These are phyloP conservation scores for Solanum sitiens DNA, from an alignment of 257 asterid genomes.

Conservation along the genomic window DNA sequence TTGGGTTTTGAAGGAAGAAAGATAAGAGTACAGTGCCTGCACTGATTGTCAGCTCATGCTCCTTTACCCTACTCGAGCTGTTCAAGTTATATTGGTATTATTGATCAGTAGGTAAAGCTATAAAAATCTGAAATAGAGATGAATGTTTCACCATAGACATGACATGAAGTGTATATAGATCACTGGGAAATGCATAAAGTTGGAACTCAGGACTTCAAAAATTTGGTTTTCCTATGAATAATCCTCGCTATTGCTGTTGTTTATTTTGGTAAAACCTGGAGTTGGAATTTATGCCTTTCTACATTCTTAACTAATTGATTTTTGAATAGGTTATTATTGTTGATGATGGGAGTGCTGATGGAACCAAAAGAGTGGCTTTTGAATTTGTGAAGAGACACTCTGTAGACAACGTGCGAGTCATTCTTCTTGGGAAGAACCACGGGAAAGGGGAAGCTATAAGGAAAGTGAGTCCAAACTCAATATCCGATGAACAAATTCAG, in stretches of 20 bases:
- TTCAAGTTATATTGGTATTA: not conserved
- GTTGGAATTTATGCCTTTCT: not conserved
- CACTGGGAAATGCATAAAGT: not conserved
- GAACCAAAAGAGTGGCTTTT: conserved; percentile 77
- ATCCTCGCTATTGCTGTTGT: not conserved
- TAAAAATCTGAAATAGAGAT: not conserved
- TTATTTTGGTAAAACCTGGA: not conserved
- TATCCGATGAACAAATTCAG: not conserved
- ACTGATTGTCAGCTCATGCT: not conserved
- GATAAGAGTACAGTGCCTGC: not conserved
- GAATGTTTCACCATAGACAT: not conserved
- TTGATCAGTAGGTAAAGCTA: not conserved
- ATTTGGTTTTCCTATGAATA: not conserved
- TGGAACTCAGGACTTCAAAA: not conserved
- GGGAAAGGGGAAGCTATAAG: conserved; percentile 99
- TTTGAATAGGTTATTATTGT: conserved; percentile 67
- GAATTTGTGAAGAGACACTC: conserved; percentile 73
- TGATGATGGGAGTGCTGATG: conserved; percentile 96
- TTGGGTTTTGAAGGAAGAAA: not conserved
- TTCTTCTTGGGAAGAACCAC: conserved; percentile 90
- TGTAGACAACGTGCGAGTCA: conserved; percentile 73
- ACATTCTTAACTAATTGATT: conserved; percentile 1
- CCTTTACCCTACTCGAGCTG: not conserved
- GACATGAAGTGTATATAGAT: not conserved
- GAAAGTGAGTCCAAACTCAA: conserved; percentile 63